Conservation (phyloP, 257 asterid genomes). For the Marsdenia floribunda region DNA sequence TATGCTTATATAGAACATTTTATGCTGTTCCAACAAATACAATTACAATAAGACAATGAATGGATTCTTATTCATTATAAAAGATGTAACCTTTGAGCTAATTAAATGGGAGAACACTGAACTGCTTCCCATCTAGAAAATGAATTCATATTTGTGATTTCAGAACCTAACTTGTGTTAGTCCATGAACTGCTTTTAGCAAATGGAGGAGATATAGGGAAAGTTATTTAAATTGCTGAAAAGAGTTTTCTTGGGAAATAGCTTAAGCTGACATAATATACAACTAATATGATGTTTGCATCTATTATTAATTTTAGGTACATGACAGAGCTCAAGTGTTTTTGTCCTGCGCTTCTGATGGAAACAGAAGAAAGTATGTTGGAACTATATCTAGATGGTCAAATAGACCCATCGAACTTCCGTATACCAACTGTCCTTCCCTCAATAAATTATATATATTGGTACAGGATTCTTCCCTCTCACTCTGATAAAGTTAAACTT, state of each 20-base stretch:
- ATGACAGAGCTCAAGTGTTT: constrained; percentile 93
- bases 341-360: constrained; percentile 62
- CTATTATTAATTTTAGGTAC: constrained; percentile 54
- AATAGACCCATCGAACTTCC: constrained; percentile 64
- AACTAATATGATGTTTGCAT: not conserved
- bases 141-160: not conserved
- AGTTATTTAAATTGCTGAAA: not conserved
- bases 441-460: constrained; percentile 53
- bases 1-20: not conserved
- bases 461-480: constrained; percentile 32
- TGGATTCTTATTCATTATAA: not conserved
- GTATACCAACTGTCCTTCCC: constrained; percentile 40
- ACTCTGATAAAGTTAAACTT: not conserved
- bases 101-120: not conserved
- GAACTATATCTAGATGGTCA: constrained; percentile 68
- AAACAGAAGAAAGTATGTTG: constrained; percentile 45
- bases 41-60: not conserved
- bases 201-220: not conserved
- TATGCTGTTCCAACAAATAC: not conserved
- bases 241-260: not conserved
- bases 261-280: not conserved
- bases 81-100: not conserved
- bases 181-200: not conserved
- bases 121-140: not conserved
- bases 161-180: not conserved